Conservation (phyloP, 2,329 filamentous ascomycete species). For the Aspergillus vadensis region DNA sequence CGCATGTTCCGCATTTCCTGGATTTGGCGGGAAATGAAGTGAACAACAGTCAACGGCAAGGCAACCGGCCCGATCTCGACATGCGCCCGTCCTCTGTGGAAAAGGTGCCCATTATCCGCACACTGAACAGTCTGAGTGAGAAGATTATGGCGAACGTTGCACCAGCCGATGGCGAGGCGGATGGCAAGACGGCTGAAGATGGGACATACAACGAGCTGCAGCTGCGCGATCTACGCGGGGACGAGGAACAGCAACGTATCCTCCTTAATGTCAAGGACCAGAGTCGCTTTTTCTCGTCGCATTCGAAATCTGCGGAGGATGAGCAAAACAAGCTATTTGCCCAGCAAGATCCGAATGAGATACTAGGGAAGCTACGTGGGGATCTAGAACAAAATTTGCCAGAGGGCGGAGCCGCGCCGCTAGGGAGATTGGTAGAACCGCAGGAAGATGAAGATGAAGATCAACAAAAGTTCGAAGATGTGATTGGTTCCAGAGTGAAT, state of each 20-base stretch:
- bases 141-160: conserved; percentile 90
- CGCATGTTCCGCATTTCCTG: conserved; percentile 82
- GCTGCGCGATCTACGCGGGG: conserved; percentile 76
- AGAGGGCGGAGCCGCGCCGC: conserved; percentile 65
- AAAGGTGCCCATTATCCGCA: conserved; percentile 85
- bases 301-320: conserved; percentile 42
- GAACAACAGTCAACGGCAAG: conserved; percentile 82
- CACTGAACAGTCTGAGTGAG: conserved; percentile 85
- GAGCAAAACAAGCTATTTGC: conserved; percentile 61
- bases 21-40: conserved; percentile 93
- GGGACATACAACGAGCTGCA: conserved; percentile 73
- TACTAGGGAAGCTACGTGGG: conserved; percentile 64
- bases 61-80: conserved; percentile 85
- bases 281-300: conserved; percentile 75
- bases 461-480: conserved; percentile 48
- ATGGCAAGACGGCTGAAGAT: conserved; percentile 69
- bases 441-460: conserved; percentile 61
- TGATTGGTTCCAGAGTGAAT: conserved; percentile 70
- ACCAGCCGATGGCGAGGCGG: conserved; percentile 70
- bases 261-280: conserved; percentile 87
- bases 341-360: conserved; percentile 68
- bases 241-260: conserved; percentile 73
- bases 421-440: conserved; percentile 62
- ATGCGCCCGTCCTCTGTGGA: conserved; percentile 76
- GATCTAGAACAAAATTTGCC: conserved; percentile 56